phyloP scores from a whole-genome alignment of 352 stramenopile genomes.

The Pythium aquatile region DNA sequence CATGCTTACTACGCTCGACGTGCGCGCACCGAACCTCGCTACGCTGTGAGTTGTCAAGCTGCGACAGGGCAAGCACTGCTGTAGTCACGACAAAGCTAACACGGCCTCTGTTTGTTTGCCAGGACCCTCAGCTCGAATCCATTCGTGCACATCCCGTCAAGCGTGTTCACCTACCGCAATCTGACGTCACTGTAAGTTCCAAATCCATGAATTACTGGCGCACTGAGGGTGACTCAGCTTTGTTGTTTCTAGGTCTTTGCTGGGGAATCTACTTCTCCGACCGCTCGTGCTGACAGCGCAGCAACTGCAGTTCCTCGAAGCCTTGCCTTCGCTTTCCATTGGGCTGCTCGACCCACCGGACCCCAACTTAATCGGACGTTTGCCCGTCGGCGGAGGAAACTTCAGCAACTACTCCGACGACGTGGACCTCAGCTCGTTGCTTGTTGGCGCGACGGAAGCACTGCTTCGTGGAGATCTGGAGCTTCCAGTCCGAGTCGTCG shows the following conservation, averaged over 20 bases:
- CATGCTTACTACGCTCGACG: neutral
- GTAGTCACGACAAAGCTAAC: neutral
- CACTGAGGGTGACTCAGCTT: neutral
- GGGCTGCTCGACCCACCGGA: neutral
- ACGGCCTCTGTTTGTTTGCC: neutral
- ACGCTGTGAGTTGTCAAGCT: neutral
- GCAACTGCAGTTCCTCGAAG: neutral
- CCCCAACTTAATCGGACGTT: neutral
- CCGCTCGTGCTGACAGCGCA: neutral
- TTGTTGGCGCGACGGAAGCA: neutral
- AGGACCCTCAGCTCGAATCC: neutral
- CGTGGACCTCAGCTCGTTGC: neutral
- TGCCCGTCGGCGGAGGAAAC: neutral
- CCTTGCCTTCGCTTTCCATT: neutral
- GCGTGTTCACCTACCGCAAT: neutral
- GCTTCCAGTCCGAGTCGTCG: neutral
- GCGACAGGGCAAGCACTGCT: too few relatives aligned
- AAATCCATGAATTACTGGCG: too few relatives aligned
- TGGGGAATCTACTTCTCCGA: neutral
- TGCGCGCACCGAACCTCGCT: neutral
- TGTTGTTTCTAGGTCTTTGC: neutral
- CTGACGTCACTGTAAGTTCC: neutral
- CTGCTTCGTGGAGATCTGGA: neutral
- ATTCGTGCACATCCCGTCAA: neutral
- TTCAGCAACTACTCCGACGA: neutral